These are phyloP conservation scores for Coniochaeta sp. DNA, from an alignment of 2,329 filamentous ascomycete genomes.

Conservation along the genomic window DNA sequence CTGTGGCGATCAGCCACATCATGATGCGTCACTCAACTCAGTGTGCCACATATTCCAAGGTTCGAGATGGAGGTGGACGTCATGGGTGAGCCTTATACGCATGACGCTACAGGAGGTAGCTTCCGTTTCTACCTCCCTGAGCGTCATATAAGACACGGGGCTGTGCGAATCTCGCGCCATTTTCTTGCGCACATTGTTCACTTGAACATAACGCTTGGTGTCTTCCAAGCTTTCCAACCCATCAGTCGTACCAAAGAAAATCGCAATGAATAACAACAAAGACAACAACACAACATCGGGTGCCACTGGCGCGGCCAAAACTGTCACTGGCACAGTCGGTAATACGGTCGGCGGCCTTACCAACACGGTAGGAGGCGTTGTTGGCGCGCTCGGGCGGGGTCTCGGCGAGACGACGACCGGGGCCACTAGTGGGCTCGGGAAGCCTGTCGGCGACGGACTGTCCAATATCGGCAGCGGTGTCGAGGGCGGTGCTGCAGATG, in stretches of 20 bases:
- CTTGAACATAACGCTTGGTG: background rate
- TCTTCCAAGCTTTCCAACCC: background rate
- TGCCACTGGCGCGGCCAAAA: constrained; percentile 11
- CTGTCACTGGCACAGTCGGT: constrained; percentile 17
- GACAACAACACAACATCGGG: constrained; percentile 8
- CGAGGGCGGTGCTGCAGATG: constrained; percentile 36
- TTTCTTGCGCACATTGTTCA: background rate
- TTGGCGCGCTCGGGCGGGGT: constrained; percentile 43
- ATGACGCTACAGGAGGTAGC: background rate
- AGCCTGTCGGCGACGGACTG: constrained; percentile 47
- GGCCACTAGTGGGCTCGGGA: constrained; percentile 42
- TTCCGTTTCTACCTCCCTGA: background rate
- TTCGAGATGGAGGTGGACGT: background rate
- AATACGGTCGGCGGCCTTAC: constrained; percentile 18
- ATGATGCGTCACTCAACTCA: background rate
- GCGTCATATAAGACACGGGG: background rate
- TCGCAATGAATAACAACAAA: constrained; percentile 8
- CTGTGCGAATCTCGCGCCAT: background rate
- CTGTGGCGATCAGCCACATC: background rate
- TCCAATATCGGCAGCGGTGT: constrained; percentile 43
- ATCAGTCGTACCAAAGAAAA: background rate
- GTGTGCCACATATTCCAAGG: background rate
- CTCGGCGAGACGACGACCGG: constrained; percentile 46
- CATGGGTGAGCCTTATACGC: background rate
- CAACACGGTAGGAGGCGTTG: constrained; percentile 18